Base-by-base conservation (phyloP, 495 filamentous ascomycete species). In the Peziza echinospora region DNA sequence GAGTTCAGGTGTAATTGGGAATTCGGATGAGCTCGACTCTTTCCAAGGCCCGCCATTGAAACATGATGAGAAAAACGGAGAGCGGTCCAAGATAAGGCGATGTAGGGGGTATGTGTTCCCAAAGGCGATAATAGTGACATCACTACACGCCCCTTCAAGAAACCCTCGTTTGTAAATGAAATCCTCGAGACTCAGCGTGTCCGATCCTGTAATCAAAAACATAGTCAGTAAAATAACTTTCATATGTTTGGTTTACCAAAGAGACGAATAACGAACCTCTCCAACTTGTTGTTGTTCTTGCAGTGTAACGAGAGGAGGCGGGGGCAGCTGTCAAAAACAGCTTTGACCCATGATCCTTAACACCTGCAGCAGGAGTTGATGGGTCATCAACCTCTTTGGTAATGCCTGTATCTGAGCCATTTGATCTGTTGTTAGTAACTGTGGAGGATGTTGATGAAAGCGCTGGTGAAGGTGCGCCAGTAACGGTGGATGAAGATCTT, bases 121-220 rank as follows among this genome's bases (percentile, higher is more conserved):
- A 49, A 76, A 76, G 10, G 71, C 71, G 49, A 65, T 53, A 24
- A 76, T 58, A 1, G 63, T 63, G 41, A 76, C 70, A 49, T 76
- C 72, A 5, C 68, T 72, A 48, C 75, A 71, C n/a, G 66, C 61
- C 8, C 72, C 72, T 26, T 66, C 62, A 21, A 70, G 49, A 41
- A 76, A 62, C 10, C 72, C 72, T n/a, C 71, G 66, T 21, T 60
- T 69, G 55, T 71, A 74, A 24, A 76, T 61, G 52, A 76, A 73
- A 21, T 67, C 63, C 2, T 71, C 68, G 21, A 76, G 60, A 26
- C 67, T 64, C 10, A 67, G 61, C 19, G 62, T 54, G 37, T 70
- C 66, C 4, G 60, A 56, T 9, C 62, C 49, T 37, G 30, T 13
- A 2, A 16, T 7, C 30, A 37, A 11, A 37, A n/a, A n/a, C n/a